Evolutionary conservation across 192 early-diverging fungal species (phyloP), one percentile per base, ranked within the genome.

Genomic region (Coemansia sp.): DNA sequence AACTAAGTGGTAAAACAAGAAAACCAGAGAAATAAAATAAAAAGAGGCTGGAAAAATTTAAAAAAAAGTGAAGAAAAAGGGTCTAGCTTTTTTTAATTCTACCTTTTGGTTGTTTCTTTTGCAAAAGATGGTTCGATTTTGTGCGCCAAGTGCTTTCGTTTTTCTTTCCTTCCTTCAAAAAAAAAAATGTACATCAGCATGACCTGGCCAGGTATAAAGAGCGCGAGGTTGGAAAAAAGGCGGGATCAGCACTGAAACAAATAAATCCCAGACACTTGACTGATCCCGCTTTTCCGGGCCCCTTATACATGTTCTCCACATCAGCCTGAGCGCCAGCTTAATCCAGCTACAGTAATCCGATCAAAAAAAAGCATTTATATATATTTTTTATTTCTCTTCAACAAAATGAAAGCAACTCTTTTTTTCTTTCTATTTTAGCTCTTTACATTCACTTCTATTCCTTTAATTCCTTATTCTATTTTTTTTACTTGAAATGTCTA

Each of bases 401-500:
- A 50, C 5, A 22, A 16, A 50, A 57, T 57, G 4, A 6, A 28
- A 33, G 4, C 4, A 17, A 16, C 30, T 30, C 4, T 57, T 57
- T 28, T 57, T 57, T 57, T 28, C 29, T 36, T 38, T 38, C 5
- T 10, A 38, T 10, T 38, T 38, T 38, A 38, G n/a, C n/a, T n/a
- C n/a, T n/a, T n/a, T n/a, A n/a, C n/a, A n/a, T n/a, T n/a, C n/a
- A n/a, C n/a, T n/a, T n/a, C n/a, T n/a, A 42, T 14, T 42, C 40
- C 6, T 4, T 16, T 56, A 20, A 42, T 32, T 22, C 36, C 33
- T 29, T 67, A 60, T 59, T 32, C 42, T 28, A 30, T 38, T 63
- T 3, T 34, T 55, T 11, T 33, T 20, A 49, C 33, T 7, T 17
- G 3, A 48, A 33, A 45, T 80, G 77, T 71, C 77, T 2, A 64